Evolutionary conservation across 805 yeast species (phyloP).

Genomic region (Suhomyces faveliae): DNA sequence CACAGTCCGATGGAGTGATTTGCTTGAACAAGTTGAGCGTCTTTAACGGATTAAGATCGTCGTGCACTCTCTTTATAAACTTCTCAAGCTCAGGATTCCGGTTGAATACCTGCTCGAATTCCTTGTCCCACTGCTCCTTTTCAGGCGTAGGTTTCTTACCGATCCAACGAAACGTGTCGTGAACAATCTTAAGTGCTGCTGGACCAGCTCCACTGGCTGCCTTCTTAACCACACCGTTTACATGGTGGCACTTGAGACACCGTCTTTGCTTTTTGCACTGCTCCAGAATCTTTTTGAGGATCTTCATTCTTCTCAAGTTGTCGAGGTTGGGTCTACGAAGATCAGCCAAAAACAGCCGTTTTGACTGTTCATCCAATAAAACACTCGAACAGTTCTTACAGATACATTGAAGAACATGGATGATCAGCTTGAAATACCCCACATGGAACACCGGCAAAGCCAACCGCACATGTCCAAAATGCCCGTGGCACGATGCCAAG

Average conservation of each 20-base stretch:
- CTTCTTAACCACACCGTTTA: conserved; percentile 96
- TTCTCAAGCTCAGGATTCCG: conserved; percentile 86
- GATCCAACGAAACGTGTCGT: conserved; percentile 92
- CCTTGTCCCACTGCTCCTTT: conserved; percentile 82
- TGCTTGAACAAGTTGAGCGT: conserved; percentile 85
- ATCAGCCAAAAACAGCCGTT: conserved; percentile 69
- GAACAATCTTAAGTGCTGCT: conserved; percentile 92
- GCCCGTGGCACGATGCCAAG: conserved; percentile 95
- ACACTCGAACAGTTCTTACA: conserved; percentile 87
- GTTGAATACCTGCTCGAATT: conserved; percentile 70
- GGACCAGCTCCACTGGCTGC: conserved; percentile 90
- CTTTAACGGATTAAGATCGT: conserved; percentile 90
- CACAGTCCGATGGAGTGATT: conserved; percentile 84
- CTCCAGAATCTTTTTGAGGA: conserved; percentile 76
- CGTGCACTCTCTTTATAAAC: conserved; percentile 82
- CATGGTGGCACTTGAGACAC: conserved; percentile 80
- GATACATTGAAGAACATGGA: conserved; percentile 82
- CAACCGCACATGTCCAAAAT: conserved; percentile 90
- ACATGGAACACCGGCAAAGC: conserved; percentile 97
- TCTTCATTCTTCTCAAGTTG: conserved; percentile 87
- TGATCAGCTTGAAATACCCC: conserved; percentile 91
- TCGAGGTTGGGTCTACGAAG: conserved; percentile 85
- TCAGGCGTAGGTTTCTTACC: conserved; percentile 89
- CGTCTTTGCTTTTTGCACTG: conserved; percentile 95
- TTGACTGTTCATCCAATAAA: conserved; percentile 68